Conservation (phyloP, 148 eudicot species). For the Polygonum maritimum region DNA sequence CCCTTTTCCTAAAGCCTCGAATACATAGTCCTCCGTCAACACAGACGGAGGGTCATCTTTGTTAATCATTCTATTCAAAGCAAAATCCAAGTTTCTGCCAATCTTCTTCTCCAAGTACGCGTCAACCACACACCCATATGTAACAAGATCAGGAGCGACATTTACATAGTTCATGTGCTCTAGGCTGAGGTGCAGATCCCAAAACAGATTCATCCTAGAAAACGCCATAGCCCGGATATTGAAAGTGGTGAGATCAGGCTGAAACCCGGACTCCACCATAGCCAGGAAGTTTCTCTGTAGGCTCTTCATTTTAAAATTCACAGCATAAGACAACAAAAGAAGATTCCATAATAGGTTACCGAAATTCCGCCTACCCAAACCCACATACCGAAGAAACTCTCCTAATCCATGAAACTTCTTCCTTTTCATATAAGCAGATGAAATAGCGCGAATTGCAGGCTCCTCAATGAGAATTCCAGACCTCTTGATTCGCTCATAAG, state of each 20-base stretch:
- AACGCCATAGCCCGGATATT: slow-evolving; percentile 73
- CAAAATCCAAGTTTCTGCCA: slow-evolving; percentile 70
- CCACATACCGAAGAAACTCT: slow-evolving; percentile 62
- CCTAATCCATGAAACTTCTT: slow-evolving; percentile 59
- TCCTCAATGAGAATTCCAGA: slow-evolving; percentile 61
- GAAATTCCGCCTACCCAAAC: slow-evolving; percentile 69
- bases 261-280: slow-evolving; percentile 74
- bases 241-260: slow-evolving; percentile 69
- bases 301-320: slow-evolving; percentile 90
- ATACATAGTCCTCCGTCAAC: slow-evolving; percentile 54
- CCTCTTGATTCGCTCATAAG: slow-evolving; percentile 55
- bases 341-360: slow-evolving; percentile 92
- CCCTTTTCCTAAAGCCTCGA: slow-evolving; percentile 82
- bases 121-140: slow-evolving; percentile 91
- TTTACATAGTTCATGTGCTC: slow-evolving; percentile 71
- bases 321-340: slow-evolving; percentile 78
- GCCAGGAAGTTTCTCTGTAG: slow-evolving; percentile 74
- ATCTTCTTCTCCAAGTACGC: slow-evolving; percentile 74
- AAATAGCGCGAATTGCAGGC: slow-evolving; percentile 34
- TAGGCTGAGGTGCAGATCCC: slow-evolving; percentile 91
- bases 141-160: slow-evolving; percentile 85
- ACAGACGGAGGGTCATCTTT: slow-evolving; percentile 36
- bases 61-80: slow-evolving; percentile 43
- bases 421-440: slow-evolving; percentile 48
- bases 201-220: slow-evolving; percentile 74